Base-by-base conservation (phyloP, 805 yeast genomes). In the Kuraishia cidri region DNA sequence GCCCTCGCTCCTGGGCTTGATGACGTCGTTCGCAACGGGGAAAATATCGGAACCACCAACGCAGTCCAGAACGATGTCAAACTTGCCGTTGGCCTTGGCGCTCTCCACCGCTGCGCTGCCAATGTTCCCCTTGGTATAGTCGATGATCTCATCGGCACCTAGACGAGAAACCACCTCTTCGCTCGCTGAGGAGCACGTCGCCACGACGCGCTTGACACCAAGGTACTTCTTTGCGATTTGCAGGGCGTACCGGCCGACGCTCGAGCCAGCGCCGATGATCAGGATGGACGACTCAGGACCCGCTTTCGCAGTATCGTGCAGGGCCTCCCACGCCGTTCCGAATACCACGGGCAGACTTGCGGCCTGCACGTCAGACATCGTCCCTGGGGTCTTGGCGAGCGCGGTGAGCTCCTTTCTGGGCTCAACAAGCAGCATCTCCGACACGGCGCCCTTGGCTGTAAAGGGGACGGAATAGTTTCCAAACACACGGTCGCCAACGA, bases 251-350 rank as follows among this genome's bases (percentile, higher is more conserved):
- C 64, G 48, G 14, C 88, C 87, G 11, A 80, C 87, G 10, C 78
- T 56, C 2, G 94, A 75, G 6, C 82, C 77, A 17, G 81, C 90
- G 24, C 95, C 95, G 30, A 81, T 58, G 14, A 84, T 65, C 30
- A 82, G 60, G 3, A 80, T 69, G n/a, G n/a, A n/a, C n/a, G n/a
- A n/a, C n/a, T n/a, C n/a, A n/a, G n/a, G n/a, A n/a, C n/a, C n/a
- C n/a, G n/a, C n/a, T 37, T 64, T 69, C 4, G 73, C 58, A 6
- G 60, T 59, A 8, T 61, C 59, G 24, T 57, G 60, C 14, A 70
- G 54, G 7, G 28, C 13, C 31, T 59, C 48, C 41, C 47, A 64
- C 1, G 90, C 88, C 3, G 94, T 79, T 13, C 75, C 72, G 41
- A 68, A 72, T 0, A 73, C 78, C 41, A 79, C 54, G 0, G 85